Evolutionary conservation across 257 asterid genomes (phyloP).

Genomic region (Rhazya stricta): DNA sequence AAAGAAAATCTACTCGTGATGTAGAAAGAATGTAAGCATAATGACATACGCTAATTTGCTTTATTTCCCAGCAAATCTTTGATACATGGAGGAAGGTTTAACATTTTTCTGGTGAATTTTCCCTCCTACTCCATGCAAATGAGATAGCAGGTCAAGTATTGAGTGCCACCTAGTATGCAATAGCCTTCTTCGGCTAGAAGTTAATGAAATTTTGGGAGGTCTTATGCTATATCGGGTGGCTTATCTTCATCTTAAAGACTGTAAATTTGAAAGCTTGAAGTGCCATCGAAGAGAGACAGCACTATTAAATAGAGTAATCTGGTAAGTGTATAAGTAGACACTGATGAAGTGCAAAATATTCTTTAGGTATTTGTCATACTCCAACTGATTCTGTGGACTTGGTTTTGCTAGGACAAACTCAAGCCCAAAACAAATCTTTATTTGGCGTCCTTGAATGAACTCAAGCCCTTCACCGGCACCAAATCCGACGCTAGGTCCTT

Average conservation of each 20-base stretch:
- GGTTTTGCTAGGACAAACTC: no score
- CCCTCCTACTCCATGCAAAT: conserved; percentile 24
- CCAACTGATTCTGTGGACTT: no score
- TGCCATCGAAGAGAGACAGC: conserved; percentile 48
- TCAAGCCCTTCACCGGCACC: no score
- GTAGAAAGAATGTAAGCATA: no score
- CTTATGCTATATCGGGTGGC: background rate
- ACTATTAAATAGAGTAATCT: background rate
- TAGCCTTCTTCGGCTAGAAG: background rate
- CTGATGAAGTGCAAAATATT: no score
- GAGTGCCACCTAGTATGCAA: conserved; percentile 8
- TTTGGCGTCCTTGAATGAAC: no score
- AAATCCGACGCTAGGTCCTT: no score
- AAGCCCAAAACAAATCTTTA: no score
- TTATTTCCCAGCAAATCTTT: background rate
- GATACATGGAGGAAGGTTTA: background rate
- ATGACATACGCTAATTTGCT: background rate
- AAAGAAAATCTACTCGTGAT: background rate
- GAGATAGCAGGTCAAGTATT: conserved; percentile 12
- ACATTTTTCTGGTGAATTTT: background rate
- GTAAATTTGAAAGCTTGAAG: conserved; percentile 43
- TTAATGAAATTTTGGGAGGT: background rate
- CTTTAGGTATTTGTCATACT: no score
- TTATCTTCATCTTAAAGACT: conserved; percentile 39
- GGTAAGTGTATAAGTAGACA: background rate